Conservation (phyloP, 2,329 filamentous ascomycete species). For the Aspergillus tamarii region DNA sequence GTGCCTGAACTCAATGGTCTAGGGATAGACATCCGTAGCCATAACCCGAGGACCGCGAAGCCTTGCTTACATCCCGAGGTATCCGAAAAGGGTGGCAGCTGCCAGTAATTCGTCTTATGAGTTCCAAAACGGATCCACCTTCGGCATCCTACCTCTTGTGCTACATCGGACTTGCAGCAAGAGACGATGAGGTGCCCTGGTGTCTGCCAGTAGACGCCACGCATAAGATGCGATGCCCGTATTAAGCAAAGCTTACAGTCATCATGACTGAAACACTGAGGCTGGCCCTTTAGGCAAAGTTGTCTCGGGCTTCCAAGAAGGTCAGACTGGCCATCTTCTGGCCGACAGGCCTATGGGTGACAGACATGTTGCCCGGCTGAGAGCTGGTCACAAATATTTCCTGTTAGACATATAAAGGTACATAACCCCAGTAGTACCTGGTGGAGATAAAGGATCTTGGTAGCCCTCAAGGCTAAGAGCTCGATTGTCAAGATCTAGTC, state of each 20-base stretch:
- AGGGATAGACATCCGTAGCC: not conserved
- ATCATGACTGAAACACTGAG: not conserved
- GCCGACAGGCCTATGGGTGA: not conserved
- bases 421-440: not conserved
- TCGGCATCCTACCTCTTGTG: not conserved
- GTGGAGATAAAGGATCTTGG: no score
- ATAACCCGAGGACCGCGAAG: not conserved
- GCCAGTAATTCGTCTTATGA: not conserved
- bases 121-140: not conserved
- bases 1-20: not conserved
- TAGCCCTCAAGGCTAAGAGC: not conserved
- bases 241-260: not conserved
- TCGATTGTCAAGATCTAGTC: not conserved
- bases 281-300: not conserved
- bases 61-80: conserved; percentile 1
- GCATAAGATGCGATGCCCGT: not conserved
- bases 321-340: not conserved
- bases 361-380: not conserved
- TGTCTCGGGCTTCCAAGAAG: not conserved
- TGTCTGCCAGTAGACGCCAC: not conserved
- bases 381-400: no score
- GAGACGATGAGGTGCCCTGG: not conserved
- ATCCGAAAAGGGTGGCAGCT: not conserved
- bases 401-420: not conserved
- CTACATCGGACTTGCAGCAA: not conserved